Conservation (phyloP, 1,139 yeast genomes). For the Nadsonia starkeyi-henricii region DNA sequence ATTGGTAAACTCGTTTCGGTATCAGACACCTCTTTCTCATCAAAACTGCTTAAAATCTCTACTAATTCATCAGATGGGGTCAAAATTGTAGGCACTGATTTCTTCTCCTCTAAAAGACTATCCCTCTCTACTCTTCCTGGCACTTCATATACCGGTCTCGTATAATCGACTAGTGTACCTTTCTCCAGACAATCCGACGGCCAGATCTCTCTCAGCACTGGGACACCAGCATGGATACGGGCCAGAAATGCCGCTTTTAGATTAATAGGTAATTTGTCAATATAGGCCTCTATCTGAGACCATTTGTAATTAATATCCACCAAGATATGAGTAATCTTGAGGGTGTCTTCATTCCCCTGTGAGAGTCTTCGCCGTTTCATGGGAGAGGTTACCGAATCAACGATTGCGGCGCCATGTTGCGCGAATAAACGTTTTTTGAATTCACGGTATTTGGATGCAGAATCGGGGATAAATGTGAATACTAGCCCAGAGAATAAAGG, state of each 20-base stretch:
- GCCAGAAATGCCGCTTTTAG: too few relatives aligned
- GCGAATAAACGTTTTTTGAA: background rate
- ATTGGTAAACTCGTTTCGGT: too few relatives aligned
- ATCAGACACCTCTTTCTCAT: too few relatives aligned
- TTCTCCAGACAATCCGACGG: constrained; percentile 25
- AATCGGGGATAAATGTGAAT: constrained; percentile 1
- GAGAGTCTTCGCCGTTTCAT: constrained; percentile 1
- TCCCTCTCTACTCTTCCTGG: constrained; percentile 10
- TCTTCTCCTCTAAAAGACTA: constrained; percentile 7
- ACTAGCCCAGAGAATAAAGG: background rate
- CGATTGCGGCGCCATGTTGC: constrained; percentile 3
- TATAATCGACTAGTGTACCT: constrained; percentile 14
- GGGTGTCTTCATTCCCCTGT: too few relatives aligned
- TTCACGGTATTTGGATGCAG: constrained; percentile 1
- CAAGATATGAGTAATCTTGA: background rate
- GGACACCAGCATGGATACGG: too few relatives aligned
- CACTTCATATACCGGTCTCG: constrained; percentile 11
- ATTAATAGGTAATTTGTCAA: constrained; percentile 13
- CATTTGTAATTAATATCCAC: constrained; percentile 1
- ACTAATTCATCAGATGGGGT: too few relatives aligned
- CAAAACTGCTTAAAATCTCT: too few relatives aligned
- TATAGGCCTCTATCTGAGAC: constrained; percentile 3
- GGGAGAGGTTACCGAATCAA: background rate
- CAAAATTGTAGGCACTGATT: constrained; percentile 3
- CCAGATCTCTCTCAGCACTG: constrained; percentile 30